Conservation (phyloP, 2,329 filamentous ascomycete genomes). For the Fusarium newnesense region DNA sequence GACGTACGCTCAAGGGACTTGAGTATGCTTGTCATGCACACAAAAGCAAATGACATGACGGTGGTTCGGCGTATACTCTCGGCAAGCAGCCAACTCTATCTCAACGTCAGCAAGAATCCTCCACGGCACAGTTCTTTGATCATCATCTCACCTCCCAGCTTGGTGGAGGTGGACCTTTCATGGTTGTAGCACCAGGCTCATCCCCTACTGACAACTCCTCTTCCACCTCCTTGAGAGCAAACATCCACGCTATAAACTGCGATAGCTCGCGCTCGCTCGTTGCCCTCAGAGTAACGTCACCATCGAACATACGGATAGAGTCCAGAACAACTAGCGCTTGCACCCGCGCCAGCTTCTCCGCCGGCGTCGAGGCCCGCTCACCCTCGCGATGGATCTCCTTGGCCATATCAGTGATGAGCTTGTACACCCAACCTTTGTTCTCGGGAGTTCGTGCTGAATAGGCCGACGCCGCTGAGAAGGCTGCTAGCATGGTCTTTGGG, state of each 20-base stretch:
- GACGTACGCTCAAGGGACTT: conserved; percentile 47
- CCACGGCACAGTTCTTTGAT: not conserved
- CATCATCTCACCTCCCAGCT: conserved; percentile 54
- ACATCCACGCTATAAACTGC: conserved; percentile 51
- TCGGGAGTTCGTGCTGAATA: conserved; percentile 51
- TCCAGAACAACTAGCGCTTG: conserved; percentile 57
- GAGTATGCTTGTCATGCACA: conserved; percentile 50
- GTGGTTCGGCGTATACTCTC: conserved; percentile 55
- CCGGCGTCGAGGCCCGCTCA: conserved; percentile 44
- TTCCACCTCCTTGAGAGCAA: conserved; percentile 47
- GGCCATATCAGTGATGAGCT: conserved; percentile 52
- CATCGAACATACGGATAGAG: conserved; percentile 56
- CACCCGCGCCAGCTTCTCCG: conserved; percentile 55
- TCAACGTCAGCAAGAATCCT: not conserved
- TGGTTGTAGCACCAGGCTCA: conserved; percentile 25
- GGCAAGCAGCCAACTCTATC: conserved; percentile 54
- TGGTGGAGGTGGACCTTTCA: conserved; percentile 50
- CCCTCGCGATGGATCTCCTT: conserved; percentile 51
- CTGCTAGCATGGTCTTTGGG: conserved; percentile 53
- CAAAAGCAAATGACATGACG: conserved; percentile 47
- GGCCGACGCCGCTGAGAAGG: conserved; percentile 53
- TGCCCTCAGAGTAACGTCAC: conserved; percentile 53
- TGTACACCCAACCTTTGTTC: conserved; percentile 54
- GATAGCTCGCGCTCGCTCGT: conserved; percentile 54
- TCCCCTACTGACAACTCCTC: conserved; percentile 49